A percentile compares a stretch with the other conserved stretches of the same genome.
These are phyloP conservation scores for Primulina huaijiensis DNA, from an alignment of 257 asterid genomes.

Conservation along the genomic window DNA sequence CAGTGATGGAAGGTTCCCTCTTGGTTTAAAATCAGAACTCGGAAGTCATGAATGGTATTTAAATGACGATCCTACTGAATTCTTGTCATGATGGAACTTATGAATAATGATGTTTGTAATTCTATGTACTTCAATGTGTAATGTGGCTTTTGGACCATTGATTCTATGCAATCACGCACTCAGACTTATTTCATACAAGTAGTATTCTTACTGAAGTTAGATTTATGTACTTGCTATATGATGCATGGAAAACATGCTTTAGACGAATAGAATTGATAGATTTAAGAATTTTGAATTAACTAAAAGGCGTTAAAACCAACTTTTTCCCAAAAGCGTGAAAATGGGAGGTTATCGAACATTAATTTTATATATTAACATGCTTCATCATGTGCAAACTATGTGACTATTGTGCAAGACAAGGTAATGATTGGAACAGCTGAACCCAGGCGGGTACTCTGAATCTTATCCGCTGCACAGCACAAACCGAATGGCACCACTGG, in stretches of 20 bases:
- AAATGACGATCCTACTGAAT: no score
- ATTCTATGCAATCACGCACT: background rate
- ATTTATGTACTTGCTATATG: no score
- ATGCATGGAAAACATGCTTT: no score
- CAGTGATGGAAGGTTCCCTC: slow-evolving; percentile 35
- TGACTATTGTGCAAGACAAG: slow-evolving; percentile 19
- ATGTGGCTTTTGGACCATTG: background rate
- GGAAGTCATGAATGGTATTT: background rate
- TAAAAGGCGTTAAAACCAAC: no score
- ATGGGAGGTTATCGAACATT: no score
- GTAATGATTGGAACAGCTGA: slow-evolving; percentile 34
- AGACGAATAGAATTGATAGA: no score
- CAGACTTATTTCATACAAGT: background rate
- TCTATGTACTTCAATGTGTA: background rate
- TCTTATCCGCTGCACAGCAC: slow-evolving; percentile 21
- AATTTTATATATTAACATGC: no score
- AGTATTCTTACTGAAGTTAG: background rate
- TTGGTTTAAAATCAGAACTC: slow-evolving; percentile 39
- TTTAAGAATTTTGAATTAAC: no score
- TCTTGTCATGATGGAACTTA: background rate
- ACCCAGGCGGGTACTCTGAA: slow-evolving; percentile 19
- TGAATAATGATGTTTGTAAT: background rate
- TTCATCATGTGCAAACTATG: slow-evolving; percentile 6
- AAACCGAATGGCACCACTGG: slow-evolving; percentile 38
- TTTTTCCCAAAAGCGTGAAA: no score